Evolutionary conservation across 2,329 filamentous ascomycete genomes (phyloP).

Genomic region (Paraconiothyrium sp.): DNA sequence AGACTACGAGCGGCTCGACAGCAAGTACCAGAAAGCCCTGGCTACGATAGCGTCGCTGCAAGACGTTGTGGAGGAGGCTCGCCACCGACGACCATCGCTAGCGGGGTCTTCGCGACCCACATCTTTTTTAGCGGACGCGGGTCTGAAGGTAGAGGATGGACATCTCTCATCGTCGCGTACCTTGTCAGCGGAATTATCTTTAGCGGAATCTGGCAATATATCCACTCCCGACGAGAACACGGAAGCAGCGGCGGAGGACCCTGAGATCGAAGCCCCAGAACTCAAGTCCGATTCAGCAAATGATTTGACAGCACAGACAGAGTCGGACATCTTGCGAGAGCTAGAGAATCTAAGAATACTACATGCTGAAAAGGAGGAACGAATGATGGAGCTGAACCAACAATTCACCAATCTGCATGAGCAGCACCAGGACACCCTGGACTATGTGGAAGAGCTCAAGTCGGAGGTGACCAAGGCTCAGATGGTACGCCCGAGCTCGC

Average conservation of each 20-base stretch:
- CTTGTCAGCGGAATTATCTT: conserved; percentile 93
- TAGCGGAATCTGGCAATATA: conserved; percentile 71
- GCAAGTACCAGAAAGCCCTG: conserved; percentile 91
- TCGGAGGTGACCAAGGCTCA: conserved; percentile 83
- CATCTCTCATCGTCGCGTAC: conserved; percentile 85
- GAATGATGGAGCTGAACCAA: conserved; percentile 75
- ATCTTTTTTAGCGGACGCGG: conserved; percentile 85
- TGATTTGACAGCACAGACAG: conserved; percentile 23
- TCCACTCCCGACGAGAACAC: conserved; percentile 41
- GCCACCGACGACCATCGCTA: conserved; percentile 64
- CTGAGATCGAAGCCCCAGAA: conserved; percentile 63
- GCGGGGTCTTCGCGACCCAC: conserved; percentile 70
- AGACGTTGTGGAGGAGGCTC: conserved; percentile 81
- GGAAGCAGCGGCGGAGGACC: conserved; percentile 70
- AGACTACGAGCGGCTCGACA: conserved; percentile 82
- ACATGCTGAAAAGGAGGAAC: conserved; percentile 78
- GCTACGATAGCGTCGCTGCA: conserved; percentile 84
- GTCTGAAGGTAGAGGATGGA: conserved; percentile 70
- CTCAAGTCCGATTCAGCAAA: conserved; percentile 24
- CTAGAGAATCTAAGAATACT: conserved; percentile 75
- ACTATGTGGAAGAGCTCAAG: conserved; percentile 91
- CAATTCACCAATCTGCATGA: conserved; percentile 86
- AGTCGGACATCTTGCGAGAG: conserved; percentile 60
- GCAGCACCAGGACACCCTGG: conserved; percentile 82
- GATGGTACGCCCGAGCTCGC: conserved; percentile 67